phyloP scores from a whole-genome alignment of 768 basidiomycete species.

The Dentipellis sp. region DNA sequence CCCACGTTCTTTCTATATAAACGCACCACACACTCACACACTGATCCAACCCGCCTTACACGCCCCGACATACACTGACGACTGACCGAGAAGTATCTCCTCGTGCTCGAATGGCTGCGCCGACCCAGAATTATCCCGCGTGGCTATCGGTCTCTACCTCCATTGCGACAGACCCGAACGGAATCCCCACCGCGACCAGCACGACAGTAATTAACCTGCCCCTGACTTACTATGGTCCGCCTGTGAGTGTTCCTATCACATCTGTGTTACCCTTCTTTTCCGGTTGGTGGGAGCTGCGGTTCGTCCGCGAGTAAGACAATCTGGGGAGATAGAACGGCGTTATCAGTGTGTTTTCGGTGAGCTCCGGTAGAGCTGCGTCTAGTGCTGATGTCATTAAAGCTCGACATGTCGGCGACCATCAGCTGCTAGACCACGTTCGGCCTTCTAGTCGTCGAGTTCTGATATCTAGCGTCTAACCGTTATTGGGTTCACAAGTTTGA shows the following conservation, averaged over 20 bases:
- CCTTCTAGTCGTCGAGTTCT: no score
- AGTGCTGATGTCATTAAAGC: no score
- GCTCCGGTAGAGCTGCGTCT: no score
- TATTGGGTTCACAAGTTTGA: no score
- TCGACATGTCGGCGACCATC: no score
- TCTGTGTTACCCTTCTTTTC: not conserved
- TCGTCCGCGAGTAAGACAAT: not conserved
- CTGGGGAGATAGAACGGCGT: no score
- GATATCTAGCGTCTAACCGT: no score
- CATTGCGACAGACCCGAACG: conserved; percentile 42
- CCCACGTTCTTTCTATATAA: not conserved
- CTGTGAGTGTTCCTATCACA: conserved; percentile 39
- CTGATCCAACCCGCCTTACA: not conserved
- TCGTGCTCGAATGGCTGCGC: conserved; percentile 36
- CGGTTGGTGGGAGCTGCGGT: not conserved
- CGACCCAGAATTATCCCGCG: conserved; percentile 59
- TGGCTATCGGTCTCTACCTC: conserved; percentile 60
- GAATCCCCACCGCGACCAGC: conserved; percentile 44
- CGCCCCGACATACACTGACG: not conserved
- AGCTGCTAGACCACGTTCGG: no score
- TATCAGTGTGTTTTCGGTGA: no score
- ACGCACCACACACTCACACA: not conserved
- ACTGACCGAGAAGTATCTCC: no score
- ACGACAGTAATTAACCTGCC: conserved; percentile 55
- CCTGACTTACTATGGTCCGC: conserved; percentile 76